Evolutionary conservation across 140 eudicot genomes (phyloP), one percentile per base, ranked within the genome.

Genomic region (Flaveria floridana): DNA sequence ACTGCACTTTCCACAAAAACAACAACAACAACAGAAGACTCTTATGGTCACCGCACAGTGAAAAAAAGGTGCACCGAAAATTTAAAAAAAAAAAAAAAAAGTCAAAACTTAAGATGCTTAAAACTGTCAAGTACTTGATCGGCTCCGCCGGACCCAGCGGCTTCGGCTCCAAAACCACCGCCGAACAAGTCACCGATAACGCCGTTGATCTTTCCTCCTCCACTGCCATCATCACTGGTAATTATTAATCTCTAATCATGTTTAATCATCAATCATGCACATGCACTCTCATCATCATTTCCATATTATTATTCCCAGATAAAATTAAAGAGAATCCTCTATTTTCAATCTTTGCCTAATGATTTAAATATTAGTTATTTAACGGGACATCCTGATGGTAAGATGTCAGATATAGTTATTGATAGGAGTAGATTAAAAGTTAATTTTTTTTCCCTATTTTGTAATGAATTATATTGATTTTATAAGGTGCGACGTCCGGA

Each of bases 141-240:
- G 99, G 99, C 80, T 76, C 96, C 46, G 82, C 88, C 69, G 99
- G 99, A 8, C 83, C 96, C 0, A 90, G 96, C 68, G 99, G 99
- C n/a, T 88, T 70, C 81, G 90, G 99, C 82, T 90, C 97, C 15
- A 94, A 85, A 68, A 78, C 99, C 55, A 94, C 99, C 68, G 99
- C 95, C 72, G 99, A 88, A 47, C 89, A 84, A 56, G 96, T 88
- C 73, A 88, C 97, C 30, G 82, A 77, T 25, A 13, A 65, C 57
- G 59, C 65, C 76, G 69, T 65, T 5, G 74, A 89, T 75, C 85
- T 90, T 51, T 80, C 80, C 64, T 59, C 75, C 68, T 34, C 76
- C 52, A 90, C 97, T 39, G 99, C 87, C 85, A 82, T 94, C 67
- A 88, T 94, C 87, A 94, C 99, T 7, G 98, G 96, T 90, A 85